Evolutionary conservation across 164 flowering plant species (phyloP).

Genomic region (Kingdonia uniflora): DNA sequence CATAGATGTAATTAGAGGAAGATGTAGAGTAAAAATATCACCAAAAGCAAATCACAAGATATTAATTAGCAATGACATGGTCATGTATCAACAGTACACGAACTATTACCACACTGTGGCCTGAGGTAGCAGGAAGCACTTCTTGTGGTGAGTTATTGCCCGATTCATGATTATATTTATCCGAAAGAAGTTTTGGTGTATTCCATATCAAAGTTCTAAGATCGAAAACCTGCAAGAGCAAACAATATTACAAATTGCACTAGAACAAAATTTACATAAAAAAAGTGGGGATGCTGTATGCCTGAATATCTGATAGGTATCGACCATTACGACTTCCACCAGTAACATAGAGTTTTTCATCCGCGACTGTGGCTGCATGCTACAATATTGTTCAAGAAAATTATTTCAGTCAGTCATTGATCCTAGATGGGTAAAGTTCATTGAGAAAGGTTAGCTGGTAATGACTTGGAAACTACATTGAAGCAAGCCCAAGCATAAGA

Average conservation of each 20-base stretch:
- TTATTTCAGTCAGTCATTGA: background rate
- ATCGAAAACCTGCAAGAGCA: slow-evolving; percentile 59
- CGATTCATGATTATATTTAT: slow-evolving; percentile 16
- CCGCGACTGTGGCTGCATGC: slow-evolving; percentile 79
- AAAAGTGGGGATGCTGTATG: slow-evolving; percentile 11
- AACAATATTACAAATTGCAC: background rate
- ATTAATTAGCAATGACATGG: background rate
- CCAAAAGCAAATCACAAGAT: background rate
- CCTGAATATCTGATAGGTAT: slow-evolving; percentile 77
- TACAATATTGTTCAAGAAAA: slow-evolving; percentile 13
- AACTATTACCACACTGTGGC: slow-evolving; percentile 63
- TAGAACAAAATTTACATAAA: background rate
- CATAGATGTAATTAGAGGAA: background rate
- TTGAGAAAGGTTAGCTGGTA: no score
- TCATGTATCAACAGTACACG: slow-evolving; percentile 2
- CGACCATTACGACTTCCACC: slow-evolving; percentile 98
- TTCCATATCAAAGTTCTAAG: slow-evolving; percentile 67
- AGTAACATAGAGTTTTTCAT: slow-evolving; percentile 54
- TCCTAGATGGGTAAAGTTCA: no score
- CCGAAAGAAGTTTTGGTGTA: slow-evolving; percentile 28
- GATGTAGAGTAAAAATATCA: background rate
- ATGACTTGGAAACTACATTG: background rate
- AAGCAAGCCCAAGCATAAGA: no score
- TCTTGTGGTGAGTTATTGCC: slow-evolving; percentile 23
- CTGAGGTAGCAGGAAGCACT: slow-evolving; percentile 55